phyloP scores from a whole-genome alignment of 1,139 yeast species.

The Pichia sp. region DNA sequence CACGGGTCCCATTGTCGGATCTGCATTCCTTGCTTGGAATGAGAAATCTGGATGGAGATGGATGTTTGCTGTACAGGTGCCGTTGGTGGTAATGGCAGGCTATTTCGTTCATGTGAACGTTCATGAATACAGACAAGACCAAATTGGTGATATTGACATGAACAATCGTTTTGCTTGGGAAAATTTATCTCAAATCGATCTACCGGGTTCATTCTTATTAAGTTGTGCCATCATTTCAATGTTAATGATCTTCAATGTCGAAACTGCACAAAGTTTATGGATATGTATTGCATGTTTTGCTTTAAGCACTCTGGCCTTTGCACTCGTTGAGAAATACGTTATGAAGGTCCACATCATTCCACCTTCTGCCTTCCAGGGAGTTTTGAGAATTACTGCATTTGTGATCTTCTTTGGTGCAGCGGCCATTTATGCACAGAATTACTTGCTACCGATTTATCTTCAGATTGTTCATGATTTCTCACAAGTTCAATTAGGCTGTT shows the following conservation, averaged over 20 bases:
- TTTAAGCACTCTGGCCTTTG: constrained; percentile 28
- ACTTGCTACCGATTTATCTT: constrained; percentile 32
- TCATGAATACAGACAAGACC: constrained; percentile 28
- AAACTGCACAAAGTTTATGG: constrained; percentile 4
- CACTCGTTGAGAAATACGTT: constrained; percentile 38
- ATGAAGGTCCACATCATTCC: constrained; percentile 53
- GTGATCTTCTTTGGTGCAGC: constrained; percentile 48
- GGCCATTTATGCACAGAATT: constrained; percentile 23
- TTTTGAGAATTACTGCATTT: constrained; percentile 35
- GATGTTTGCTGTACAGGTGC: constrained; percentile 36
- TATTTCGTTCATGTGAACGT: constrained; percentile 25
- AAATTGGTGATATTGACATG: constrained; percentile 25
- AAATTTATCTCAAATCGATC: constrained; percentile 32
- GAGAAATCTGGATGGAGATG: constrained; percentile 34
- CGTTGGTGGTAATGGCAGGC: constrained; percentile 31
- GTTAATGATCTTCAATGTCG: constrained; percentile 29
- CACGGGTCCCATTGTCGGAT: constrained; percentile 37
- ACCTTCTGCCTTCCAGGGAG: constrained; percentile 36
- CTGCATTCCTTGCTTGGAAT: constrained; percentile 28
- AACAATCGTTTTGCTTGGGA: constrained; percentile 28
- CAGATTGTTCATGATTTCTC: constrained; percentile 59
- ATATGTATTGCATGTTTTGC: constrained; percentile 13
- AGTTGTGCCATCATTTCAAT: constrained; percentile 26
- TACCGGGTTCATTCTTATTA: constrained; percentile 32
- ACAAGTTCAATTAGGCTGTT: constrained; percentile 38